Conservation (phyloP, 2,329 filamentous ascomycete genomes). For the Phialophora tarda region DNA sequence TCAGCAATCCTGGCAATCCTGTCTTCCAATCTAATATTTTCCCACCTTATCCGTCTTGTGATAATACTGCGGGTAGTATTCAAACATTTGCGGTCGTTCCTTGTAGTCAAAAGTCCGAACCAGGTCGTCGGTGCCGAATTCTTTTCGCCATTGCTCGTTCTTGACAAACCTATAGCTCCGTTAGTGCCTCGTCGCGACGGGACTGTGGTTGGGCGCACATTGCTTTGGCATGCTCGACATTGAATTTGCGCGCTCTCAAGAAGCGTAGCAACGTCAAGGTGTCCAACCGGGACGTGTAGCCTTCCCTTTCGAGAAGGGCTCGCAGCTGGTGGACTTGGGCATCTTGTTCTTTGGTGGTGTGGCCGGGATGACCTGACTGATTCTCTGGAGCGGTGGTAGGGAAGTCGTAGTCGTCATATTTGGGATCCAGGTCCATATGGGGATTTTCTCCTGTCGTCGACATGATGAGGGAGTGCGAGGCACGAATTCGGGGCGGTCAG, state of each 20-base stretch:
- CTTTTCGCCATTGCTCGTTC: slow-evolving; percentile 86
- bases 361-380: slow-evolving; percentile 81
- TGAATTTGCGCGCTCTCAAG: slow-evolving; percentile 92
- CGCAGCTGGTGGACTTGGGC: slow-evolving; percentile 87
- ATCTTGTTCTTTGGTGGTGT: slow-evolving; percentile 85
- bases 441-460: slow-evolving; percentile 41
- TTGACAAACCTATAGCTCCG: slow-evolving; percentile 75
- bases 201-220: slow-evolving; percentile 68
- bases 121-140: slow-evolving; percentile 81
- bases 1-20: slow-evolving; percentile 12
- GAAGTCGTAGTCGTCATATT: slow-evolving; percentile 96
- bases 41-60: slow-evolving; percentile 72
- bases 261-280: slow-evolving; percentile 92
- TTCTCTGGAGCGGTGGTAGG: slow-evolving; percentile 75
- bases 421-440: slow-evolving; percentile 70
- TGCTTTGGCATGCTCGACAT: slow-evolving; percentile 78
- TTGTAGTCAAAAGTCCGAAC: slow-evolving; percentile 82
- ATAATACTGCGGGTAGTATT: slow-evolving; percentile 98
- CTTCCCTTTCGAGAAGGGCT: slow-evolving; percentile 79
- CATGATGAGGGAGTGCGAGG: slow-evolving; percentile 27
- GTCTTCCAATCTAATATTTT: slow-evolving; percentile 25
- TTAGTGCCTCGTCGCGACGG: slow-evolving; percentile 8
- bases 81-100: slow-evolving; percentile 80
- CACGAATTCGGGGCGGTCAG: slow-evolving; percentile 1
- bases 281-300: slow-evolving; percentile 83